Conservation (phyloP, 495 filamentous ascomycete genomes). For the Thozetella sp. region DNA sequence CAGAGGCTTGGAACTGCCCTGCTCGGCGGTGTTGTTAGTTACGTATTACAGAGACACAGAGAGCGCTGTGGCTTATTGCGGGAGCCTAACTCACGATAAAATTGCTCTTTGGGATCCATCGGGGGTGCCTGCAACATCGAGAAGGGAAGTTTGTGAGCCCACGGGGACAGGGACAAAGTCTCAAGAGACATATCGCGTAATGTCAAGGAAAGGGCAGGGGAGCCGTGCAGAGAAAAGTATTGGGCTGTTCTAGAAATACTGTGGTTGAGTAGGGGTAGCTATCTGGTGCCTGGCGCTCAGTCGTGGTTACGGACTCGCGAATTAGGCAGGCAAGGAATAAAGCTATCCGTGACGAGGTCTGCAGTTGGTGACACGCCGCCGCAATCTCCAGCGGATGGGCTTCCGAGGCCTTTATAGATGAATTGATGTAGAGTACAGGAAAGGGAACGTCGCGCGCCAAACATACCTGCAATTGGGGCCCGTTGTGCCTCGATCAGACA, state of each 20-base stretch:
- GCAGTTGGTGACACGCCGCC: background rate
- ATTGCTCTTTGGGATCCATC: constrained; percentile 65
- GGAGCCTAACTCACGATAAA: constrained; percentile 80
- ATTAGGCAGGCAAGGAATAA: background rate
- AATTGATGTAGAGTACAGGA: no score
- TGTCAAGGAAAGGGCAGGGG: background rate
- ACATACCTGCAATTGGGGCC: background rate
- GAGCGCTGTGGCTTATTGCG: constrained; percentile 64
- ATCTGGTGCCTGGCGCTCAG: no score
- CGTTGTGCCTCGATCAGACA: background rate
- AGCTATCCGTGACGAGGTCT: no score
- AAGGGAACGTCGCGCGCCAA: no score
- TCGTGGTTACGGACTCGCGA: background rate
- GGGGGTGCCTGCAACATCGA: constrained; percentile 5
- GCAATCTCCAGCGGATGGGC: background rate
- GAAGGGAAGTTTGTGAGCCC: constrained; percentile 1
- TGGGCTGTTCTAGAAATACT: no score
- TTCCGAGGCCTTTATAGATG: background rate
- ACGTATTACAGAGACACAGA: background rate
- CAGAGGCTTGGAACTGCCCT: background rate
- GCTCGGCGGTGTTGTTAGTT: background rate
- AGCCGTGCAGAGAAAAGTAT: background rate
- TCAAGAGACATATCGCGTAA: background rate
- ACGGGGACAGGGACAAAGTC: background rate
- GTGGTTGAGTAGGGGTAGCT: no score